Base-by-base conservation (phyloP, 345 rosid genomes). In the Nasturtium officinale region DNA sequence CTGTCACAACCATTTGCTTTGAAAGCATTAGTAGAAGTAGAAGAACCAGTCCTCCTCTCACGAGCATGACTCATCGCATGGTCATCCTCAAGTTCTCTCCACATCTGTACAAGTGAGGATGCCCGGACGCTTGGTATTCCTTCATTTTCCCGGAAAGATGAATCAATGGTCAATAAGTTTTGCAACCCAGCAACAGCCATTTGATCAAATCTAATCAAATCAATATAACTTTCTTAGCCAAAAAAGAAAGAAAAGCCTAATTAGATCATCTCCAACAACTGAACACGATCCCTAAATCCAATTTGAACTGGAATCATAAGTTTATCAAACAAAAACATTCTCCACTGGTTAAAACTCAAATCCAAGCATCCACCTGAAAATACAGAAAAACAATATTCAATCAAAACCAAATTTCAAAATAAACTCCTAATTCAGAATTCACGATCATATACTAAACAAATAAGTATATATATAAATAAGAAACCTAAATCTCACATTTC, bases 151-250 rank as follows among this genome's bases (percentile, higher is more conserved):
- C 72, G 86, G 73, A 91, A 84, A 63, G 97, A 75, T 67, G 94
- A 81, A 83, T 88, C 88, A 5, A 86, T 89, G 52, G 85, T 85
- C 28, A 90, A 85, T 78, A 89, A 81, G 67, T 89, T 88, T 79
- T 88, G 98, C 52, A 91, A 77, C 28, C 96, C 89, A 55, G 90
- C 95, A 74, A 91, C 78, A 73, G 98, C 97, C 98, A 94, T 91
- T 13, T 57, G 63, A 51, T 23, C n/a, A n/a, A n/a, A n/a, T n/a
- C n/a, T n/a, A n/a, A n/a, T 43, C 76, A 65, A 73, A 45, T 45
- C 48, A 45, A n/a, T n/a, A 45, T 63, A 78, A 74, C 86, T 83
- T 83, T 87, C 82, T 35, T 12, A 63, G 6, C 64, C 11, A 42
- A 74, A 73, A n/a, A n/a, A n/a, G n/a, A n/a, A n/a, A n/a, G n/a